A percentile compares a stretch with the other conserved stretches of the same genome.
Evolutionary conservation across 2,329 filamentous ascomycete species (phyloP).

Genomic region (Colletotrichum musicola): DNA sequence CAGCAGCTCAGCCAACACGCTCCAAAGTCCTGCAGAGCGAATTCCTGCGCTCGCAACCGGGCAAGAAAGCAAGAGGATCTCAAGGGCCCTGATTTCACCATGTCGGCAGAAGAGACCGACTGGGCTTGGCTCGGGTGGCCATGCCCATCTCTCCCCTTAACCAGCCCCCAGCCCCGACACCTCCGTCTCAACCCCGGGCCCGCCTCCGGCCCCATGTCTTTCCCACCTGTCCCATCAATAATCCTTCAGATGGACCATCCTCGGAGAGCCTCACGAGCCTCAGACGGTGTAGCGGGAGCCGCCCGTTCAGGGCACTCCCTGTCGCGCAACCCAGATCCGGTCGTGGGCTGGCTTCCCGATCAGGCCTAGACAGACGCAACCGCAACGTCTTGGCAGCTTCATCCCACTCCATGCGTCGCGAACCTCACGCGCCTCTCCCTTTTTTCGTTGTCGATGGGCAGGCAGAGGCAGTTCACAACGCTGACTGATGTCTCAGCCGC

Average conservation of each 20-base stretch:
- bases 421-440: slow-evolving; percentile 5
- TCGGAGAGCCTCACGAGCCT: slow-evolving; percentile 8
- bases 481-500: neutral
- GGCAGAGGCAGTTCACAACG: neutral
- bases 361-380: slow-evolving; percentile 19
- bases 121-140: neutral
- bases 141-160: neutral
- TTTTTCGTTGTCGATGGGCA: neutral
- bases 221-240: neutral
- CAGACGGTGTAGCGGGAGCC: slow-evolving; percentile 19
- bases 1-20: slow-evolving; percentile 1
- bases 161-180: neutral
- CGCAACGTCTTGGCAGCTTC: slow-evolving; percentile 39
- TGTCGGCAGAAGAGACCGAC: neutral
- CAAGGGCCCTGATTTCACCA: no score
- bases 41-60: no score
- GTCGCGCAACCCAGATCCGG: slow-evolving; percentile 12
- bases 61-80: no score
- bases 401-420: slow-evolving; percentile 29
- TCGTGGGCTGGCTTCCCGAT: slow-evolving; percentile 22
- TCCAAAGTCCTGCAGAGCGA: neutral
- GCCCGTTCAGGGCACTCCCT: slow-evolving; percentile 13
- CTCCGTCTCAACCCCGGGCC: slow-evolving; percentile 25
- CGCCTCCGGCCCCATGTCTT: neutral
- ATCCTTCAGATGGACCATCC: neutral